These are phyloP conservation scores for Globisporangium paroecandrum DNA, from an alignment of 352 stramenopile species.

Conservation along the genomic window DNA sequence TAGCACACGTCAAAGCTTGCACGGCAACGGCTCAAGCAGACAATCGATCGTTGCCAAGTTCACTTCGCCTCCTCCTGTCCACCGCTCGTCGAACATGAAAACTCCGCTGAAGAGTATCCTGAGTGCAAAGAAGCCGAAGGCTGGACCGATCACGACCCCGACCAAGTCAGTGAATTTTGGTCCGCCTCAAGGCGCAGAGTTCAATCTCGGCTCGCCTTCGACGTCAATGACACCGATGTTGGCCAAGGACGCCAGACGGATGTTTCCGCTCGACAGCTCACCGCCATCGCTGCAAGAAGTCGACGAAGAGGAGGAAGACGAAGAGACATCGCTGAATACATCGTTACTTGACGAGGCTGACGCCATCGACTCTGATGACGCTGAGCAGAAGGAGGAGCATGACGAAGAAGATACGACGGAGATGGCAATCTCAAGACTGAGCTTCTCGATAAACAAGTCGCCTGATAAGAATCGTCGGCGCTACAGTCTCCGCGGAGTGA, in stretches of 20 bases:
- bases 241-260: slow-evolving; percentile 45
- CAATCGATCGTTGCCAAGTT: slow-evolving; percentile 16
- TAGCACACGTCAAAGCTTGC: not conserved
- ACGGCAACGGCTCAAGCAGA: not conserved
- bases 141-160: slow-evolving; percentile 46
- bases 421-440: slow-evolving; percentile 25
- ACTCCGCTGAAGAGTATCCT: slow-evolving; percentile 74
- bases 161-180: slow-evolving; percentile 86
- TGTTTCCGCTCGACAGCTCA: slow-evolving; percentile 59
- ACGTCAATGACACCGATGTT: slow-evolving; percentile 87
- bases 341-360: slow-evolving; percentile 81
- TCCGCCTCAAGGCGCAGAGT: slow-evolving; percentile 71
- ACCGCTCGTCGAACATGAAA: slow-evolving; percentile 21
- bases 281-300: slow-evolving; percentile 18
- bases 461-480: slow-evolving; percentile 39
- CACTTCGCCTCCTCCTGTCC: slow-evolving; percentile 12
- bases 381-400: slow-evolving; percentile 23
- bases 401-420: slow-evolving; percentile 13
- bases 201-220: slow-evolving; percentile 72
- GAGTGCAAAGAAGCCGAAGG: slow-evolving; percentile 60
- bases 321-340: slow-evolving; percentile 81
- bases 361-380: slow-evolving; percentile 42
- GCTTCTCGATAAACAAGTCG: slow-evolving; percentile 25
- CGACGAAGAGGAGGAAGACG: slow-evolving; percentile 60
- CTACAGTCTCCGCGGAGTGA: slow-evolving; percentile 71